Evolutionary conservation across 1,284 basidiomycete genomes (phyloP).

Genomic region (Cutaneotrichosporon cavernicola): DNA sequence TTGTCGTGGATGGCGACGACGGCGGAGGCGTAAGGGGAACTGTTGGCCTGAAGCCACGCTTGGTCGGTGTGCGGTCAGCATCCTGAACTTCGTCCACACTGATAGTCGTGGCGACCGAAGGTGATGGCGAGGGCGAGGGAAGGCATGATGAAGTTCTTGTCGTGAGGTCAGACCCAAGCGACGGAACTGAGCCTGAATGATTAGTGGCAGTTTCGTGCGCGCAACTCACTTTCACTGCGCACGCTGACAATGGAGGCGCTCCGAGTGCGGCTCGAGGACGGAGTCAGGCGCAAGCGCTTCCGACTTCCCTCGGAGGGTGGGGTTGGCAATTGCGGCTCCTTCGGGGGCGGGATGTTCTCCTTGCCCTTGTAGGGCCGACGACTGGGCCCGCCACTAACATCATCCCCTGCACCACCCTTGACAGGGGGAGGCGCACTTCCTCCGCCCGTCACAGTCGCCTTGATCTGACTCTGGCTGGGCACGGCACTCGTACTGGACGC

Average conservation of each 20-base stretch:
- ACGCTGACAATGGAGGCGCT: slow-evolving; percentile 43
- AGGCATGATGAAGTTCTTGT: slow-evolving; percentile 28
- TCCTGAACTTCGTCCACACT: slow-evolving; percentile 25
- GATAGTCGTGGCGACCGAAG: slow-evolving; percentile 36
- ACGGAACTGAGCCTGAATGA: slow-evolving; percentile 2
- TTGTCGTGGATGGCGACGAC: slow-evolving; percentile 27
- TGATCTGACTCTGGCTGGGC: slow-evolving; percentile 32
- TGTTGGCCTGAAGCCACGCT: slow-evolving; percentile 20
- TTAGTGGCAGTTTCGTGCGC: neutral
- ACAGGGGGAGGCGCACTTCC: slow-evolving; percentile 17
- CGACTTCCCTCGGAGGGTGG: slow-evolving; percentile 19
- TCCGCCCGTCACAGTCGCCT: slow-evolving; percentile 12
- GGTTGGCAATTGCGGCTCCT: slow-evolving; percentile 22
- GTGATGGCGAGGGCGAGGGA: slow-evolving; percentile 40
- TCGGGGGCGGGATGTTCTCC: slow-evolving; percentile 49
- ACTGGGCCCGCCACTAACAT: slow-evolving; percentile 21
- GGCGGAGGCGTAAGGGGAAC: slow-evolving; percentile 42
- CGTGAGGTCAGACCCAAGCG: neutral
- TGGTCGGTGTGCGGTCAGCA: slow-evolving; percentile 37
- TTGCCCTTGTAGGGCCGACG: slow-evolving; percentile 44
- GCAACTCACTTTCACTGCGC: slow-evolving; percentile 37
- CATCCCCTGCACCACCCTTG: slow-evolving; percentile 28
- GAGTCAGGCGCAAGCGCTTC: slow-evolving; percentile 38
- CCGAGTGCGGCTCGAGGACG: slow-evolving; percentile 29
- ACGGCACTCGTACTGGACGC: slow-evolving; percentile 30